Conservation (phyloP, 2,329 filamentous ascomycete genomes). For the Paecilomyces niveus region DNA sequence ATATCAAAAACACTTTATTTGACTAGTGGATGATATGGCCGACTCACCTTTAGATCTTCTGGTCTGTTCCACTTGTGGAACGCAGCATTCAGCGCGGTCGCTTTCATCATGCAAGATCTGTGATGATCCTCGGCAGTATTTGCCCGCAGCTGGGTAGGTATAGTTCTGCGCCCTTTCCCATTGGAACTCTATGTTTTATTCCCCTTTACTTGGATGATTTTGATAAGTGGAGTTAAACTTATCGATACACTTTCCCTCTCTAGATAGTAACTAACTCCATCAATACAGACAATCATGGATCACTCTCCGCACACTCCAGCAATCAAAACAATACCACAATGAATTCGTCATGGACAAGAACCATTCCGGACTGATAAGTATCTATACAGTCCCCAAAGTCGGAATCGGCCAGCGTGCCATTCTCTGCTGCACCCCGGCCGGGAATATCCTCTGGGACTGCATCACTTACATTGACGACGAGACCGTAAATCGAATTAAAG, state of each 20-base stretch:
- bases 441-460: slow-evolving; percentile 76
- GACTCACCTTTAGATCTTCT: slow-evolving; percentile 12
- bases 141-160: slow-evolving; percentile 18
- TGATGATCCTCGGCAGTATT: slow-evolving; percentile 24
- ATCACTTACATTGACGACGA: slow-evolving; percentile 61
- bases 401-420: slow-evolving; percentile 71
- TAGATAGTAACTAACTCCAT: background rate
- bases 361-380: slow-evolving; percentile 12
- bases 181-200: background rate
- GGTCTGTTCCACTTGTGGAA: slow-evolving; percentile 21
- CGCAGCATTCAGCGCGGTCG: slow-evolving; percentile 12
- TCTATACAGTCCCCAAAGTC: slow-evolving; percentile 45
- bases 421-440: slow-evolving; percentile 56
- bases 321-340: slow-evolving; percentile 14
- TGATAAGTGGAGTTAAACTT: background rate
- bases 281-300: slow-evolving; percentile 21
- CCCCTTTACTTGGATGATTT: background rate
- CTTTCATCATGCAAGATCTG: slow-evolving; percentile 21
- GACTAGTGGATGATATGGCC: background rate
- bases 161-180: background rate
- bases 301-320: slow-evolving; percentile 17
- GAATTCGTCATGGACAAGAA: slow-evolving; percentile 11
- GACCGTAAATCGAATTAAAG: slow-evolving; percentile 52
- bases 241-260: background rate
- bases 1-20: background rate